Base-by-base conservation (phyloP, 1,284 basidiomycete genomes). In the Trametes pubescens region DNA sequence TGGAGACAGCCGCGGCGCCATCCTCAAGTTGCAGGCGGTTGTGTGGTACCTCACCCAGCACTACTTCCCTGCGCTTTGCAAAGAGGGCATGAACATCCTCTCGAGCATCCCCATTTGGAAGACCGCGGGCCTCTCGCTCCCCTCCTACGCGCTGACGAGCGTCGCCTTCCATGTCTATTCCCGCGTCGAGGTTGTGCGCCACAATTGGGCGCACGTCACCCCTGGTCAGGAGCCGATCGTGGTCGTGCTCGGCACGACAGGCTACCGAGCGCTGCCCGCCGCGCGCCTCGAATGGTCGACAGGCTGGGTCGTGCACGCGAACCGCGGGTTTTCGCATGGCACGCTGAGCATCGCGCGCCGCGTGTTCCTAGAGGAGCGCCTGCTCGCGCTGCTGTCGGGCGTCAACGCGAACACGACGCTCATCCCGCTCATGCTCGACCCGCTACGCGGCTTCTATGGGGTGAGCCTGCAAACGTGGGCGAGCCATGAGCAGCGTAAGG, bases 321-420 rank as follows among this genome's bases (percentile, higher is more conserved):
- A 67, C 48, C 63, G 48, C 54, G 64, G 57, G 35, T 65, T 72
- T 49, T 73, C 75, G n/a, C 69, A 72, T 57, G 75, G 75, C 37
- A 76, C 73, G 1, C 67, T 77, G 61, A 68, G 66, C 66, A 69
- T 77, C 35, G 70, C 75, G 16, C 69, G 68, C 32, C 57, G 66
- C 10, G 61, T 69, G 40, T 78, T 78, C 73, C 71, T 77, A 51
- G 72, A 77, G 43, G 68, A 71, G 43, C 69, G 71, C 54, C 68
- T 78, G 6, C 69, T 77, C 34, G 51, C 51, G 21, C 61, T 71
- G n/a, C 71, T 78, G 22, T 62, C 72, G 21, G 62, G 62, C 35
- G 59, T 78, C 66, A 78, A 78, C 62, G 69, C 68, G 2, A 61
- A 68, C 44, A 78, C 75, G 9, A 77, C 77, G n/a, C 65, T 78